Evolutionary conservation across 208 protist species (phyloP), one percentile per base, ranked within the genome.

Genomic region (Acanthamoeba triangularis): DNA sequence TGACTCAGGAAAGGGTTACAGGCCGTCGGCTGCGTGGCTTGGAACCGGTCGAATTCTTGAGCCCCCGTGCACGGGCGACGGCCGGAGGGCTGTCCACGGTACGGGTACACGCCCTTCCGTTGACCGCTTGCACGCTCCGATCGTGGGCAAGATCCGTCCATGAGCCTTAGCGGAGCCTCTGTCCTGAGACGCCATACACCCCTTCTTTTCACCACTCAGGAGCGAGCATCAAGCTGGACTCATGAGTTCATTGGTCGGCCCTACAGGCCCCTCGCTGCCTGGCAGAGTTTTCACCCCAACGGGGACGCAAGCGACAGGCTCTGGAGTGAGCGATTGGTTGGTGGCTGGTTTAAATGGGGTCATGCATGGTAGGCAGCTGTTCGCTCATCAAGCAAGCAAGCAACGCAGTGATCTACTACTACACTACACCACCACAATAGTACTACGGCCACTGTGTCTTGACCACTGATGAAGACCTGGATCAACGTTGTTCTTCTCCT

Each of bases 251-350:
- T 59, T 59, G 54, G 54, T 0, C 54, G 0, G 54, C 54, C 5
- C 11, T 74, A 37, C n/a, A 74, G 65, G 25, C 14, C 65, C 3
- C n/a, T 33, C 13, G 65, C 65, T 14, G 8, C 4, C 13, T 10
- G 65, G 65, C 65, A 37, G 30, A 74, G 65, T 28, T 74, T 74
- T n/a, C 65, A 74, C 65, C 65, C 30, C 65, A 74, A 74, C 25
- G 6, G 65, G 30, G 65, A 37, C 65, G 65, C 30, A 37, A 74
- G 30, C 11, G 65, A 8, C 11, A 20, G 30, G 65, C 65, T 1
- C 28, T 37, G 65, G 30, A 37, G 30, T 1, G 14, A 1, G 11
- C 20, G 30, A 74, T 74, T 74, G 65, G 65, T 37, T 5, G 65
- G 10, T 14, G 65, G 30, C 30, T 37, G 28, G 65, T 14, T 37